phyloP scores from a whole-genome alignment of 2,329 filamentous ascomycete species.

The Aspergillus piperis region DNA sequence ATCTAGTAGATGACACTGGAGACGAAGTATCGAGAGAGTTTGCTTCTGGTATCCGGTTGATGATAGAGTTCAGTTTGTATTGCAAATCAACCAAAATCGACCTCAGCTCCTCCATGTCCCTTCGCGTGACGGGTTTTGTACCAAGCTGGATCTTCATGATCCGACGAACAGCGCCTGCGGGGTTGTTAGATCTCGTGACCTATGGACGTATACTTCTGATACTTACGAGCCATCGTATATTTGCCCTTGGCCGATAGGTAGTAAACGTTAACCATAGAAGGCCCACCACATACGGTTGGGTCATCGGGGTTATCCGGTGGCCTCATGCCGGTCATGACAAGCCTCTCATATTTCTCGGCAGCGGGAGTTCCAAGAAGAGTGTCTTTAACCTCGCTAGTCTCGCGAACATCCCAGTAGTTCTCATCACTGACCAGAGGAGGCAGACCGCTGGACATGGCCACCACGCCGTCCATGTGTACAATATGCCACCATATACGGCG shows the following conservation, averaged over 20 bases:
- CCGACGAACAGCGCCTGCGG: constrained; percentile 43
- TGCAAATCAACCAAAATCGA: constrained; percentile 45
- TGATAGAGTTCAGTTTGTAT: constrained; percentile 44
- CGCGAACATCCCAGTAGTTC: constrained; percentile 51
- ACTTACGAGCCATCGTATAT: constrained; percentile 49
- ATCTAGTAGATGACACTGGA: constrained; percentile 20
- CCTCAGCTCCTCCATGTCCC: constrained; percentile 48
- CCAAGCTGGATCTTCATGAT: constrained; percentile 49
- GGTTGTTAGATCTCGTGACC: not conserved
- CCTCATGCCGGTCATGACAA: constrained; percentile 35
- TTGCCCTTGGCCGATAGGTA: constrained; percentile 48
- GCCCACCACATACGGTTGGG: constrained; percentile 42
- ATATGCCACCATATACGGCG: constrained; percentile 54
- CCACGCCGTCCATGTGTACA: constrained; percentile 51
- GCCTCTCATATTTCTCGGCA: constrained; percentile 39
- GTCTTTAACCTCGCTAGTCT: constrained; percentile 51
- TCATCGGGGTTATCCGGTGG: constrained; percentile 46
- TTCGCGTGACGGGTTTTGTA: constrained; percentile 45
- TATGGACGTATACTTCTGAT: too few relatives aligned
- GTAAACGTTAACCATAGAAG: constrained; percentile 46
- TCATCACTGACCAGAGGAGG: constrained; percentile 51
- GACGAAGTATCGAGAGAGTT: constrained; percentile 26
- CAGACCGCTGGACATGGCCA: constrained; percentile 53
- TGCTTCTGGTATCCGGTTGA: constrained; percentile 45
- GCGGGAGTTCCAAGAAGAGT: constrained; percentile 42